Conservation (phyloP, 2,329 filamentous ascomycete species). For the Cladosporium sp. region DNA sequence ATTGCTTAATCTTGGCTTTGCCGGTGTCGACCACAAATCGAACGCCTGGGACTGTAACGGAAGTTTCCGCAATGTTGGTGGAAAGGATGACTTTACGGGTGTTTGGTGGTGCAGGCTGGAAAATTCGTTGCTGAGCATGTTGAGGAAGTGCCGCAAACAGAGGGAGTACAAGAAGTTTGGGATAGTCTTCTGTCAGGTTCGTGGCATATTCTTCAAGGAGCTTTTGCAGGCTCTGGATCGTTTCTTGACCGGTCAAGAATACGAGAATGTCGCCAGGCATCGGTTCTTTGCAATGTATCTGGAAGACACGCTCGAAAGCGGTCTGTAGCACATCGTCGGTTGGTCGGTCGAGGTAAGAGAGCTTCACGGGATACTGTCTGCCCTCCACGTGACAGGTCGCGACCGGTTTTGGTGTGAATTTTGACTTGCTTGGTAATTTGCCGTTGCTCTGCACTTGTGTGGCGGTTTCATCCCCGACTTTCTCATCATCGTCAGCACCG, state of each 20-base stretch:
- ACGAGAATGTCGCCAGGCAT: slow-evolving; percentile 92
- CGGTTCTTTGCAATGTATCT: slow-evolving; percentile 81
- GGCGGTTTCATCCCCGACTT: slow-evolving; percentile 9
- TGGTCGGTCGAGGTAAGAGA: slow-evolving; percentile 68
- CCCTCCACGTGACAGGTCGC: slow-evolving; percentile 69
- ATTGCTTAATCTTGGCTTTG: slow-evolving; percentile 92
- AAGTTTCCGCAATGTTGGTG: slow-evolving; percentile 98
- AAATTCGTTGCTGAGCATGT: slow-evolving; percentile 79
- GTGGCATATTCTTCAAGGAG: slow-evolving; percentile 75
- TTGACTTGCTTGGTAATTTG: background rate
- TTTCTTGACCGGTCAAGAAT: slow-evolving; percentile 89
- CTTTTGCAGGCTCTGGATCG: slow-evolving; percentile 77
- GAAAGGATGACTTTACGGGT: slow-evolving; percentile 88
- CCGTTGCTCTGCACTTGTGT: background rate
- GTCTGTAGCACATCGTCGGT: slow-evolving; percentile 79
- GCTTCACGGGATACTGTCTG: slow-evolving; percentile 79
- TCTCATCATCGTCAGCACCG: background rate
- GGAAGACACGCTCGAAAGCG: slow-evolving; percentile 75
- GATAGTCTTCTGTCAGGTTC: slow-evolving; percentile 52
- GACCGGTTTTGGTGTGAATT: slow-evolving; percentile 1
- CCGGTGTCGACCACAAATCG: slow-evolving; percentile 88
- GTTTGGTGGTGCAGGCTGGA: slow-evolving; percentile 66
- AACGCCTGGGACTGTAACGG: slow-evolving; percentile 90
- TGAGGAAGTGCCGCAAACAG: slow-evolving; percentile 89
- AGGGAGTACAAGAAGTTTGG: slow-evolving; percentile 62